Evolutionary conservation across 345 rosid species (phyloP), one percentile per base, ranked within the genome.

Genomic region (Sonneratia alba): DNA sequence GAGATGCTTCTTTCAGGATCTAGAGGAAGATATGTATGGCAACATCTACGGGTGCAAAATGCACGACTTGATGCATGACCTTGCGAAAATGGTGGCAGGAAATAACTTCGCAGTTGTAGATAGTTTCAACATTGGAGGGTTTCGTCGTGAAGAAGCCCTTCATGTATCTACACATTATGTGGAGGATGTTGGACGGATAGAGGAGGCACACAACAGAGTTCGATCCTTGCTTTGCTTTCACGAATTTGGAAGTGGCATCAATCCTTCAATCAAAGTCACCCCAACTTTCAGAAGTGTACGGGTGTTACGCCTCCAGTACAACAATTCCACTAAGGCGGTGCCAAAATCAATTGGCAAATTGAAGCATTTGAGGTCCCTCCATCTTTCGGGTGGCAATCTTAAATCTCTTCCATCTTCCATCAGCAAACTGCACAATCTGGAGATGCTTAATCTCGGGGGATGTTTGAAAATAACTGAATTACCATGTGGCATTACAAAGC

Each of bases 61-160:
- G 79, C 81, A 75, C 64, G 76, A 73, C 36, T 34, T 70, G 36
- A 74, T 77, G 57, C 81, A 77, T 43, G 77, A 79, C 66, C 80
- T 81, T 45, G 80, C 78, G 80, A 76, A 0, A 0, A 0, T 0
- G 1, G 47, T 78, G 16, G 67, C 76, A 0, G 43, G 68, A 12
- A 21, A 3, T 0, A 61, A 62, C 4, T 36, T 13, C 9, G 51
- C 12, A 7, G 13, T 13, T 1, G n/a, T 6, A 19, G 16, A 42
- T 47, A 19, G 11, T 36, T 65, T 22, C 3, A 42, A 22, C 10
- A 67, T 43, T 14, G 1, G 2, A 47, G 9, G 42, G 12, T 5
- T 19, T 0, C 32, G 0, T 16, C 47, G 2, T 42, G 45, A 9
- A 12, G 51, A 47, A 27, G 34, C 36, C 18, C 70, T 24, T 42